Conservation (phyloP, 352 stramenopile genomes). For the Globisporangium camurandrum region DNA sequence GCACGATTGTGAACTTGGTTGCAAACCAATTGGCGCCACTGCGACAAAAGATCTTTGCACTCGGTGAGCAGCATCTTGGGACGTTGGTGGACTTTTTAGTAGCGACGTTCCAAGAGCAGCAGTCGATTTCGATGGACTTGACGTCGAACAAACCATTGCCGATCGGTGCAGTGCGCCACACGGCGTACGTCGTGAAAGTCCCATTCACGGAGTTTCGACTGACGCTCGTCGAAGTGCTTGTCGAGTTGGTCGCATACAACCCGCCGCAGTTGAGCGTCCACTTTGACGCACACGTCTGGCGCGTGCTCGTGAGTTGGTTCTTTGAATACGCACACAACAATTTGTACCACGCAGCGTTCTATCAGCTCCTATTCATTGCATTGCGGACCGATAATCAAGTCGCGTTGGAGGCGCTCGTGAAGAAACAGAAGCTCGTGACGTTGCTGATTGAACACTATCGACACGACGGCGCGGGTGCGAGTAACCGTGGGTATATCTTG, state of each 20-base stretch:
- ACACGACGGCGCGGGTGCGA: constrained; percentile 43
- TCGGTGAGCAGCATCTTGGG: constrained; percentile 57
- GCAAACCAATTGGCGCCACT: constrained; percentile 71
- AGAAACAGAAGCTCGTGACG: constrained; percentile 85
- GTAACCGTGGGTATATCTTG: constrained; percentile 85
- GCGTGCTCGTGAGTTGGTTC: constrained; percentile 83
- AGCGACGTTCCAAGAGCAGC: constrained; percentile 71
- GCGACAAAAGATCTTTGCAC: constrained; percentile 61
- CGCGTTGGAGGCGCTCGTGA: constrained; percentile 76
- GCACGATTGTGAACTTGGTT: constrained; percentile 80
- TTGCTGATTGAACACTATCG: constrained; percentile 79
- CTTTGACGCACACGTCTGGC: constrained; percentile 83
- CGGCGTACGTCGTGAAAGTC: constrained; percentile 81
- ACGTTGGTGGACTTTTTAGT: constrained; percentile 66
- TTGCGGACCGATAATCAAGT: constrained; percentile 79
- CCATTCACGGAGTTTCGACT: constrained; percentile 88
- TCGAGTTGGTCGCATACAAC: constrained; percentile 81
- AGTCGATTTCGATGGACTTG: constrained; percentile 70
- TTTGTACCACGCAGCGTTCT: constrained; percentile 86
- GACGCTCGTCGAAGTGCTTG: constrained; percentile 76
- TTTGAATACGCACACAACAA: constrained; percentile 91
- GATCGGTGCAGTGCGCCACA: constrained; percentile 65
- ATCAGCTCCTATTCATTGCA: constrained; percentile 85
- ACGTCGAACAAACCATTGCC: constrained; percentile 52
- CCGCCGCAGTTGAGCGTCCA: constrained; percentile 52